phyloP scores from a whole-genome alignment of 108 stramenopile species.

The Cyclostephanos invisitatus region DNA sequence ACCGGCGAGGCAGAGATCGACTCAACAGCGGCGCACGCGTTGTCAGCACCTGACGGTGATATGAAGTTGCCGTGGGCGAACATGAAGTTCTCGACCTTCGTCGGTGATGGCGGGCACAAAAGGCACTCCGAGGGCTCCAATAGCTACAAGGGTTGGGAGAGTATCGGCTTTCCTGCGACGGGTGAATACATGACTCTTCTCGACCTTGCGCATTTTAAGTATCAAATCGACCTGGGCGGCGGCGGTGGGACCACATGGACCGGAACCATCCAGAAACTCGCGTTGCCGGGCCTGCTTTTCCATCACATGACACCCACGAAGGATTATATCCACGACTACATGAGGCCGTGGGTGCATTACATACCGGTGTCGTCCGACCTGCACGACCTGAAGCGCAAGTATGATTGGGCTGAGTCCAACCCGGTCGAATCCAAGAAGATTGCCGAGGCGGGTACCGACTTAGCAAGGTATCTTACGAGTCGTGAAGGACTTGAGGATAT shows the following conservation, averaged over 20 bases:
- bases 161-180: slow-evolving; percentile 25
- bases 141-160: slow-evolving; percentile 14
- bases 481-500: slow-evolving; percentile 8
- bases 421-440: slow-evolving; percentile 20
- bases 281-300: slow-evolving; percentile 48
- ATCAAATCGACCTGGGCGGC: slow-evolving; percentile 61
- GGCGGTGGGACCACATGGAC: slow-evolving; percentile 59
- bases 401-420: slow-evolving; percentile 33
- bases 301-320: slow-evolving; percentile 49
- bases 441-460: slow-evolving; percentile 15
- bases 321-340: slow-evolving; percentile 41
- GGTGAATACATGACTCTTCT: slow-evolving; percentile 30
- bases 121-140: slow-evolving; percentile 5
- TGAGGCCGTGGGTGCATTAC: slow-evolving; percentile 48
- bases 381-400: slow-evolving; percentile 23
- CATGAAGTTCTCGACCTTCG: slow-evolving; percentile 64
- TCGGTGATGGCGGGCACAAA: slow-evolving; percentile 26
- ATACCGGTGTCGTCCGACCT: slow-evolving; percentile 40
- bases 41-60: not conserved
- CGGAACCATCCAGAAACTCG: slow-evolving; percentile 52
- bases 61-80: slow-evolving; percentile 42
- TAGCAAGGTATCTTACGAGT: slow-evolving; percentile 8
- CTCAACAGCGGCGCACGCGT: not conserved
- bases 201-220: slow-evolving; percentile 43
- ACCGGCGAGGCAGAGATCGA: slow-evolving; percentile 44